phyloP scores from a whole-genome alignment of 2,329 filamentous ascomycete species.

The Colletotrichum plurivorum region DNA sequence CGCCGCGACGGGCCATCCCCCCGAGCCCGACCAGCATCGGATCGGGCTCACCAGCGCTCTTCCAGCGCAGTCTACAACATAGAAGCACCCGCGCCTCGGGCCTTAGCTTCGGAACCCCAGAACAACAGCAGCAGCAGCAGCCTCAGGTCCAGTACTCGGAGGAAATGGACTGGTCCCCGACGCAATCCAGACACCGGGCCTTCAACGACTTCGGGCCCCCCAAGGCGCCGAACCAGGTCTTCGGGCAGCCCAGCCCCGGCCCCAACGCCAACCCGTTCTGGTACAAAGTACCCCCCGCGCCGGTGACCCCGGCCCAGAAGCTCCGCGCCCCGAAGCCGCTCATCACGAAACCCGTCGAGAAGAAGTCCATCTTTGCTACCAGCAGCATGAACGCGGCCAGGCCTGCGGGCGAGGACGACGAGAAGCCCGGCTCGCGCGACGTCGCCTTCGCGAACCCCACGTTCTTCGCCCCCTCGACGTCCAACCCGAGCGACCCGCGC shows the following conservation, averaged over 20 bases:
- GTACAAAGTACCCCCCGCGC: constrained; percentile 78
- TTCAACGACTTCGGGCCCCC: constrained; percentile 63
- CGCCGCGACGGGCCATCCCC: constrained; percentile 21
- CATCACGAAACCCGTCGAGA: constrained; percentile 61
- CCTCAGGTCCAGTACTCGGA: constrained; percentile 59
- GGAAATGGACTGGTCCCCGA: constrained; percentile 83
- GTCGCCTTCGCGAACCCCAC: constrained; percentile 71
- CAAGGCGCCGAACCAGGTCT: constrained; percentile 57
- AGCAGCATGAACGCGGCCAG: constrained; percentile 39
- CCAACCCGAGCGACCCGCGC: constrained; percentile 54
- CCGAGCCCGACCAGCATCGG: constrained; percentile 28
- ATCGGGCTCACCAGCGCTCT: constrained; percentile 43
- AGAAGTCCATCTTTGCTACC: constrained; percentile 66
- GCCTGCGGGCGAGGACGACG: neutral
- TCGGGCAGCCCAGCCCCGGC: constrained; percentile 61
- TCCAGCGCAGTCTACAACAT: constrained; percentile 33
- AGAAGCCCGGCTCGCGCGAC: constrained; percentile 38
- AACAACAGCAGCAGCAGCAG: constrained; percentile 38
- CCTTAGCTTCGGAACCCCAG: constrained; percentile 40
- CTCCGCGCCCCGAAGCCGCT: constrained; percentile 71
- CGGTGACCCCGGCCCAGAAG: constrained; percentile 74
- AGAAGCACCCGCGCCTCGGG: constrained; percentile 33
- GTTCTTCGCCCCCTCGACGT: constrained; percentile 67
- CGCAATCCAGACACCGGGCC: constrained; percentile 68
- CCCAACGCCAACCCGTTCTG: constrained; percentile 71